These are phyloP conservation scores for Camelina neglecta DNA, from an alignment of 345 rosid genomes.

Conservation along the genomic window DNA sequence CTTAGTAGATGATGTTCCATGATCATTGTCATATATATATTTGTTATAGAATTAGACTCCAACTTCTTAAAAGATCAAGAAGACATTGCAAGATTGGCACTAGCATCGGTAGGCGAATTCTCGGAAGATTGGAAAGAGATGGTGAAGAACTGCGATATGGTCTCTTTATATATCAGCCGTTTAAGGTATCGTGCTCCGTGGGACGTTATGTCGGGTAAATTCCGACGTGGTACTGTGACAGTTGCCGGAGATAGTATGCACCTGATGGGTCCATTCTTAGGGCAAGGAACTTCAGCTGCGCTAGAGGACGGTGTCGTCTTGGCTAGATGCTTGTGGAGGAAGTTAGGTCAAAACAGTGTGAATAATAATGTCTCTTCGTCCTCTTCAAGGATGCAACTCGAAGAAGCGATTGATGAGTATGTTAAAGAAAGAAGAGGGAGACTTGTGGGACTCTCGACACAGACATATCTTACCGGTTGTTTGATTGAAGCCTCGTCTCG, in stretches of 20 bases:
- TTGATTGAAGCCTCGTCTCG: constrained; percentile 33
- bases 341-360: constrained; percentile 35
- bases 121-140: constrained; percentile 48
- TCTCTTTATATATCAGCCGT: constrained; percentile 43
- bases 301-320: constrained; percentile 62
- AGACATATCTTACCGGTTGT: constrained; percentile 52
- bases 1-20: constrained; percentile 7
- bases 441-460: constrained; percentile 48
- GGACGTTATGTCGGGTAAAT: constrained; percentile 44
- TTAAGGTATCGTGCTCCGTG: constrained; percentile 53
- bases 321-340: constrained; percentile 50
- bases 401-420: constrained; percentile 48
- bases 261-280: constrained; percentile 57
- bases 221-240: constrained; percentile 49
- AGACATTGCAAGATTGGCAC: constrained; percentile 34
- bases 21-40: background rate
- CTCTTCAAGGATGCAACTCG: constrained; percentile 11
- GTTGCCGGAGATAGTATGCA: constrained; percentile 66
- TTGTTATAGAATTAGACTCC: constrained; percentile 20
- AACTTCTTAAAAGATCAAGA: constrained; percentile 35
- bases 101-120: constrained; percentile 42
- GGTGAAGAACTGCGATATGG: constrained; percentile 46
- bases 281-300: constrained; percentile 57
- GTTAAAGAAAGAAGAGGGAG: constrained; percentile 53
- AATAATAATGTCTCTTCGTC: background rate